Percentiles rank a stretch among this genome's conserved stretches.
Evolutionary conservation across 441 rosid species (phyloP).

Genomic region (Brassica hybrid): DNA sequence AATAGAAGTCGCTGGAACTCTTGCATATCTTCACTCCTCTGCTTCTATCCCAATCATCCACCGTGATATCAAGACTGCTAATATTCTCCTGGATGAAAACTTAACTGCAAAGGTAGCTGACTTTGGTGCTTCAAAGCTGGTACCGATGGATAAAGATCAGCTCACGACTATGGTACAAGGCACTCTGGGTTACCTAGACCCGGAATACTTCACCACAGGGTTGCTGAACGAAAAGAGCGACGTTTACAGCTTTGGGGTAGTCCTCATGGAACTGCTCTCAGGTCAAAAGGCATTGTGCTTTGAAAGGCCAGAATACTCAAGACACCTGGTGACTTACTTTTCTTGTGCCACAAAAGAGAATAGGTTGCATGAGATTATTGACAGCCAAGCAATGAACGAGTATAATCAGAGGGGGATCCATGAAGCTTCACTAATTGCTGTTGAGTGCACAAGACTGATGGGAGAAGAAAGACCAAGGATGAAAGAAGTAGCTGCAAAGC

Average conservation of each 20-base stretch:
- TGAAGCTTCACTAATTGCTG: not conserved
- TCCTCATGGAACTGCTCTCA: not conserved
- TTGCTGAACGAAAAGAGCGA: not conserved
- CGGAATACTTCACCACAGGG: constrained; percentile 26
- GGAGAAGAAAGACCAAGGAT: constrained; percentile 35
- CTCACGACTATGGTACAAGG: constrained; percentile 41
- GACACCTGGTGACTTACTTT: constrained; percentile 33
- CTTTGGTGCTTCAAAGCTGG: constrained; percentile 39
- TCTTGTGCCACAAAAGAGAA: constrained; percentile 12
- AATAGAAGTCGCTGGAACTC: constrained; percentile 17
- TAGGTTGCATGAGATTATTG: constrained; percentile 27
- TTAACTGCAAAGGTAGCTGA: constrained; percentile 42
- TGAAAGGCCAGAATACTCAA: not conserved
- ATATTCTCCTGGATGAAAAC: constrained; percentile 33
- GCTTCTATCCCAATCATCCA: constrained; percentile 38
- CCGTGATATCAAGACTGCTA: constrained; percentile 39
- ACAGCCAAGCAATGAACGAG: not conserved
- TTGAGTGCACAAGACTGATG: constrained; percentile 24
- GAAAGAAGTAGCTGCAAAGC: constrained; percentile 30
- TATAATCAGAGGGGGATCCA: not conserved
- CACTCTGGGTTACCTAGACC: constrained; percentile 30
- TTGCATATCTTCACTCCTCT: constrained; percentile 36
- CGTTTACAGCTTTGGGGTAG: not conserved
- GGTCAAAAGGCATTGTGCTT: not conserved
- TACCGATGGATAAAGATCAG: constrained; percentile 36